Percentiles rank a stretch among this genome's conserved stretches.
Evolutionary conservation across 768 basidiomycete genomes (phyloP).

Genomic region (Antrodiella citrinella): DNA sequence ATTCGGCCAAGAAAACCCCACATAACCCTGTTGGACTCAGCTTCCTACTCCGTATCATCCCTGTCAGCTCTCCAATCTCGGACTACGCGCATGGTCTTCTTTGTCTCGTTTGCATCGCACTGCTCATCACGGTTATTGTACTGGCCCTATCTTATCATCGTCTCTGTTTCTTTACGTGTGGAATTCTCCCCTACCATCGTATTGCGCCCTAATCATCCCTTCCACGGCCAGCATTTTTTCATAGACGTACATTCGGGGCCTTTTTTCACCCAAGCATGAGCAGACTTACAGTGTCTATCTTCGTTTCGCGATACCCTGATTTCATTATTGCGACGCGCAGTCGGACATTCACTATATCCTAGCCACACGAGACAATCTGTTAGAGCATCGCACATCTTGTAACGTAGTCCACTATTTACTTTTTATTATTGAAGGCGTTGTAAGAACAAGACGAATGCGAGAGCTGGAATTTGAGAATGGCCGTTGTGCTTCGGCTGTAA

Average conservation of each 20-base stretch:
- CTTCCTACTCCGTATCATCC: neutral
- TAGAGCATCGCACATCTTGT: conserved; percentile 61
- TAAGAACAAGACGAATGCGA: neutral
- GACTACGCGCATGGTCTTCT: conserved; percentile 14
- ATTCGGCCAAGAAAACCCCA: neutral
- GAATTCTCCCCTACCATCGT: conserved; percentile 28
- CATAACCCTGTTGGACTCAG: neutral
- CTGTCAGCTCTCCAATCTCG: conserved; percentile 5
- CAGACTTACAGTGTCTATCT: conserved; percentile 38
- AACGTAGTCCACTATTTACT: conserved; percentile 22
- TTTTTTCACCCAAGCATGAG: conserved; percentile 32
- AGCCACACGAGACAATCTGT: conserved; percentile 57
- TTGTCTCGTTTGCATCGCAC: conserved; percentile 14
- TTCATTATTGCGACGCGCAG: conserved; percentile 42
- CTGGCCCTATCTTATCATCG: conserved; percentile 12
- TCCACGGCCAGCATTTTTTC: conserved; percentile 32
- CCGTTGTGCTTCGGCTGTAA: neutral
- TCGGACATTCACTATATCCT: conserved; percentile 37
- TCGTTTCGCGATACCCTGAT: conserved; percentile 47
- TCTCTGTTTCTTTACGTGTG: conserved; percentile 11
- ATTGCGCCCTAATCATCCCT: conserved; percentile 17
- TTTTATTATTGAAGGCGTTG: conserved; percentile 12
- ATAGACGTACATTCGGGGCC: conserved; percentile 34
- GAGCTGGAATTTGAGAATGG: neutral
- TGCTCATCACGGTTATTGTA: conserved; percentile 11